Percentiles rank a stretch among this genome's conserved stretches.
These are phyloP conservation scores for Yamadazyma sp. DNA, from an alignment of 805 yeast species.

Conservation along the genomic window DNA sequence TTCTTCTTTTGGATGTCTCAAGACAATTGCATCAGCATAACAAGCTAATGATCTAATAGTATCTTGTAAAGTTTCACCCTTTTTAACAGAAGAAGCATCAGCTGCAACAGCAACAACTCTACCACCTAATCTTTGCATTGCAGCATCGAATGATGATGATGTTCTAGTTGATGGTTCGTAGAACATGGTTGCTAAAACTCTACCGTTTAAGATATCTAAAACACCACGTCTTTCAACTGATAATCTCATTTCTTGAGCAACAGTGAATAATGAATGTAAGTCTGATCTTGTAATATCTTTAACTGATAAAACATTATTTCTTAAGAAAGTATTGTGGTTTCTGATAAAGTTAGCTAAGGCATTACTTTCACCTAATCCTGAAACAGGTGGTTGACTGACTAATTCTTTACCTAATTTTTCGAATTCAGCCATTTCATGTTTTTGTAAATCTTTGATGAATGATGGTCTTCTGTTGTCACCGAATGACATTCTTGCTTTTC, in stretches of 20 bases:
- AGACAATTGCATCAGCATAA: conserved; percentile 93
- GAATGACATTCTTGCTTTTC: conserved; percentile 36
- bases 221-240: conserved; percentile 97
- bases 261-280: conserved; percentile 88
- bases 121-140: conserved; percentile 99
- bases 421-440: conserved; percentile 44
- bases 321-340: conserved; percentile 82
- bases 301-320: conserved; percentile 85
- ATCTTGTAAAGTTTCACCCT: conserved; percentile 98
- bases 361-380: conserved; percentile 71
- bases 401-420: conserved; percentile 59
- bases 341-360: conserved; percentile 77
- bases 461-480: conserved; percentile 35
- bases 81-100: conserved; percentile 88
- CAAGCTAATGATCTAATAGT: conserved; percentile 93
- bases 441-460: conserved; percentile 30
- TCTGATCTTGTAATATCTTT: conserved; percentile 84
- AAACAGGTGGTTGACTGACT: conserved; percentile 71
- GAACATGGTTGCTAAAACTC: conserved; percentile 90
- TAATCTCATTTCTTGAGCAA: conserved; percentile 96
- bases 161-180: conserved; percentile 99
- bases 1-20: conserved; percentile 93
- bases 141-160: conserved; percentile 94
- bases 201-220: conserved; percentile 83
- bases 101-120: conserved; percentile 87